Percentiles rank a stretch among this genome's conserved stretches.
phyloP scores from a whole-genome alignment of 495 filamentous ascomycete genomes.

The Tuber calosporum region DNA sequence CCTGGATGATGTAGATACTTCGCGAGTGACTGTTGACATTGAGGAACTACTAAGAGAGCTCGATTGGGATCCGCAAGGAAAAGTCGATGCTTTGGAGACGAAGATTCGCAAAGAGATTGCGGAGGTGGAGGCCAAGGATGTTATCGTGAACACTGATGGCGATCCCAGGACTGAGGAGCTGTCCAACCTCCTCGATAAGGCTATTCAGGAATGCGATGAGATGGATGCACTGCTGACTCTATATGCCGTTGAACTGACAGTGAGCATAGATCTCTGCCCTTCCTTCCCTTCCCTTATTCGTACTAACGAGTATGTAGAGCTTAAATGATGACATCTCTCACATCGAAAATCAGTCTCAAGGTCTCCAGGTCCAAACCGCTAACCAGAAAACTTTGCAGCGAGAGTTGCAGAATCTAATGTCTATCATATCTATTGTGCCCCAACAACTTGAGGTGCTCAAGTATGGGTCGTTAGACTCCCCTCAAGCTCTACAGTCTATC shows the following conservation, averaged over 20 bases:
- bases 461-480: conserved; percentile 63
- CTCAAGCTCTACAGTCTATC: conserved; percentile 63
- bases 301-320: conserved; percentile 56
- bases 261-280: conserved; percentile 47
- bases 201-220: conserved; percentile 90
- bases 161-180: conserved; percentile 80
- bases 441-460: conserved; percentile 65
- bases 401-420: conserved; percentile 71
- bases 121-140: conserved; percentile 83
- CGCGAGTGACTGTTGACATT: conserved; percentile 52
- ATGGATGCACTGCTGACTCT: conserved; percentile 86
- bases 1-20: conserved; percentile 39
- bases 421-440: conserved; percentile 77
- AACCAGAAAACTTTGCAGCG: conserved; percentile 91
- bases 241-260: conserved; percentile 87
- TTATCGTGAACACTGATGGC: conserved; percentile 80
- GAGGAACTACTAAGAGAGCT: conserved; percentile 77
- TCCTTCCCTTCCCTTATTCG: neutral
- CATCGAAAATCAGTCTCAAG: conserved; percentile 94
- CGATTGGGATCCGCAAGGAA: conserved; percentile 76
- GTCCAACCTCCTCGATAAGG: conserved; percentile 73
- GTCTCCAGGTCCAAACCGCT: conserved; percentile 89
- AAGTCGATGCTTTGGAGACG: conserved; percentile 72
- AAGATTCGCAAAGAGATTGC: conserved; percentile 82
- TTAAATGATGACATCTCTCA: conserved; percentile 91